phyloP scores from a whole-genome alignment of 1,284 basidiomycete species.

The Cutaneotrichosporon daszewskae region DNA sequence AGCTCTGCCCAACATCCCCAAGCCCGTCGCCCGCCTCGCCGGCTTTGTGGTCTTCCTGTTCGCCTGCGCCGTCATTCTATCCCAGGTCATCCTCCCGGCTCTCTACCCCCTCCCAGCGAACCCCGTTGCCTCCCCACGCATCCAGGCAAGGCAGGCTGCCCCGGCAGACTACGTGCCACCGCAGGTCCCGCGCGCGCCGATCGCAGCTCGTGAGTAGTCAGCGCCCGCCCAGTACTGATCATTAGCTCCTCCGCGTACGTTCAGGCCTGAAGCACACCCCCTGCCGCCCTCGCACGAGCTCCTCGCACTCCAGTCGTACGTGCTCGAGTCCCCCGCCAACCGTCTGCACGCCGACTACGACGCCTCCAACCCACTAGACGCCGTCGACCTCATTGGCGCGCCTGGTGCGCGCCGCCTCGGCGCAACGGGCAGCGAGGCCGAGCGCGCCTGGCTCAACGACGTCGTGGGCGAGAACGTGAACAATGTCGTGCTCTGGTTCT shows the following conservation, averaged over 20 bases:
- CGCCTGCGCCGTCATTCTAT: conserved; percentile 22
- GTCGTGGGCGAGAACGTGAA: conserved; percentile 25
- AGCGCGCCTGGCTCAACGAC: conserved; percentile 28
- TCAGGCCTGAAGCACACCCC: conserved; percentile 27
- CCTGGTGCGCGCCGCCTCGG: conserved; percentile 22
- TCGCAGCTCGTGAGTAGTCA: conserved; percentile 15
- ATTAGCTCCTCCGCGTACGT: conserved; percentile 10
- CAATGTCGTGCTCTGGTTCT: conserved; percentile 39
- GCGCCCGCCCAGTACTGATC: conserved; percentile 5
- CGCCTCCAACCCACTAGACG: conserved; percentile 33
- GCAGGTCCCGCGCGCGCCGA: neutral
- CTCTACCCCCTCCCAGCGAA: conserved; percentile 9
- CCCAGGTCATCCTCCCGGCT: conserved; percentile 8
- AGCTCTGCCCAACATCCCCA: conserved; percentile 19
- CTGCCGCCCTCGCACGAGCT: conserved; percentile 41
- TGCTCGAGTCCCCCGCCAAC: conserved; percentile 35
- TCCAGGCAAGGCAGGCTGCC: conserved; percentile 9
- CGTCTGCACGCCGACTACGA: conserved; percentile 31
- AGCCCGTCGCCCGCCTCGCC: conserved; percentile 32
- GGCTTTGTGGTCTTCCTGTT: conserved; percentile 23
- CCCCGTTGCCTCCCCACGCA: conserved; percentile 20
- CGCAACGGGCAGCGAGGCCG: conserved; percentile 13
- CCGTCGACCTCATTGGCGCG: conserved; percentile 33
- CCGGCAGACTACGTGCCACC: conserved; percentile 4
- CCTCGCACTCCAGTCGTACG: conserved; percentile 44